phyloP scores from a whole-genome alignment of 2,329 filamentous ascomycete genomes.

The Arthrocladium fulminans region DNA sequence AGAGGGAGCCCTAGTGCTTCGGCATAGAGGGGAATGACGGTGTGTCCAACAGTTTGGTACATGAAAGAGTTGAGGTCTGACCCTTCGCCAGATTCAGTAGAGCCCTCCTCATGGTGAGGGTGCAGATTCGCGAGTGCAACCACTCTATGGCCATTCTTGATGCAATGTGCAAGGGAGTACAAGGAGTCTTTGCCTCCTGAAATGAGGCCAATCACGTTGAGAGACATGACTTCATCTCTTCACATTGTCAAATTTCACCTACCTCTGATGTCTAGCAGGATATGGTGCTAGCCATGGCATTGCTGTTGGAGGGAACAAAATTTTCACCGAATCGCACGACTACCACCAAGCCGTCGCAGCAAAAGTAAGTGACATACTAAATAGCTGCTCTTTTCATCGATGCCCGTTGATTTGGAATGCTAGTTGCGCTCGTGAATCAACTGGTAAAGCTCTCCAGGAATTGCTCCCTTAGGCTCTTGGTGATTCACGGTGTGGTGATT shows the following conservation, averaged over 20 bases:
- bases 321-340: no score
- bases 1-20: conserved; percentile 70
- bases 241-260: no score
- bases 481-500: not conserved
- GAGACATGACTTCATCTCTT: no score
- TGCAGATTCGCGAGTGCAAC: conserved; percentile 85
- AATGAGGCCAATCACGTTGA: conserved; percentile 80
- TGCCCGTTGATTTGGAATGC: no score
- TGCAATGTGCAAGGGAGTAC: conserved; percentile 83
- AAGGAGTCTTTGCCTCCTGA: conserved; percentile 97
- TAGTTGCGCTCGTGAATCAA: no score
- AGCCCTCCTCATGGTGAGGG: conserved; percentile 37
- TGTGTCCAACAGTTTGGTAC: conserved; percentile 96
- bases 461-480: not conserved
- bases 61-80: conserved; percentile 92
- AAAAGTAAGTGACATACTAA: no score
- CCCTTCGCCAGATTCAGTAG: conserved; percentile 35
- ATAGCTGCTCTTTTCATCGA: no score
- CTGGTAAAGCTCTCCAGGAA: not conserved
- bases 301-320: no score
- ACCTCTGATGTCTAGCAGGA: no score
- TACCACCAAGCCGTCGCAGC: no score
- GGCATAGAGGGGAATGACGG: conserved; percentile 75
- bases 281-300: no score
- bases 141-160: conserved; percentile 73